Conservation (phyloP, 106 monocot genomes). For the Cymbidium sinense region DNA sequence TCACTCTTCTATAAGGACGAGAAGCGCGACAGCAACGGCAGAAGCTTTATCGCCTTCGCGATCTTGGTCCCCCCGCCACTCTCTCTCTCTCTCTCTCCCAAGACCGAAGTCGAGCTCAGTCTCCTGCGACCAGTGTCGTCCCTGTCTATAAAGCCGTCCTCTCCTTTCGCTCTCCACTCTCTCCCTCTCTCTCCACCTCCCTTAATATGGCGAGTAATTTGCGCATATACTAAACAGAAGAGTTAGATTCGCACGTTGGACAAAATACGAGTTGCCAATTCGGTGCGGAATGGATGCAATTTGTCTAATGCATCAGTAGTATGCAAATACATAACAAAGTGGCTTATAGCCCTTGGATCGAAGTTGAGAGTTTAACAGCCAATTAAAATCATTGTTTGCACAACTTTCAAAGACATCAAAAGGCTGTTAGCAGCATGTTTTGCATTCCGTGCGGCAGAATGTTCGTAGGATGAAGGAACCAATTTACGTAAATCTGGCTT, state of each 20-base stretch:
- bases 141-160: background rate
- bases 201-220: background rate
- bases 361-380: background rate
- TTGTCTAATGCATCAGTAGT: background rate
- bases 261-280: background rate
- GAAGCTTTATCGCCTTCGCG: conserved; percentile 2
- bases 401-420: background rate
- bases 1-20: background rate
- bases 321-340: background rate
- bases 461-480: background rate
- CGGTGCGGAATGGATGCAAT: background rate
- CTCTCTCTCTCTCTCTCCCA: background rate
- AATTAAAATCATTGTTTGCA: background rate
- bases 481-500: background rate
- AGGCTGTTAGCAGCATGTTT: background rate
- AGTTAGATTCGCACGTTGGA: conserved; percentile 1
- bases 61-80: background rate
- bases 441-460: too few relatives aligned
- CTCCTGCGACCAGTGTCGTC: background rate
- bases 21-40: background rate
- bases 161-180: background rate
- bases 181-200: background rate
- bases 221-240: background rate
- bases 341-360: background rate
- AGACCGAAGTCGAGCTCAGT: background rate